A percentile compares a stretch with the other conserved stretches of the same genome.
Evolutionary conservation across 2,329 filamentous ascomycete species (phyloP).

Genomic region (Ophidiomyces ophidiicola): DNA sequence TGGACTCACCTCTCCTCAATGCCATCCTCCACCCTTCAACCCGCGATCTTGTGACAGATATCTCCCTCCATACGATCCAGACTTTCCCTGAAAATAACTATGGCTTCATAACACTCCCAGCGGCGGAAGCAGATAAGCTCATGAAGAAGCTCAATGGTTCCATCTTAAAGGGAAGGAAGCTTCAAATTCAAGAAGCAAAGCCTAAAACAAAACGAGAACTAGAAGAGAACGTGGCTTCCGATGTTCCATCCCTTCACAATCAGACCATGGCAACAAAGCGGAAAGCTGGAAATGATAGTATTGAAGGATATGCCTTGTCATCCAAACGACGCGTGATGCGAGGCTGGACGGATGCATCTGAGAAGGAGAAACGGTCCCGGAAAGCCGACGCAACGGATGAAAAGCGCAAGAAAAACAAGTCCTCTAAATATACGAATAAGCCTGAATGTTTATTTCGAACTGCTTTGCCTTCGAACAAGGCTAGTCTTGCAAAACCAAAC

Average conservation of each 20-base stretch:
- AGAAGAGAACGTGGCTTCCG: constrained; percentile 14
- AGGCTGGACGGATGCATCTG: constrained; percentile 62
- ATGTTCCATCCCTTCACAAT: constrained; percentile 25
- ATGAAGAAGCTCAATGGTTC: constrained; percentile 83
- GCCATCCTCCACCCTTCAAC: constrained; percentile 59
- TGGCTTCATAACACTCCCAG: constrained; percentile 77
- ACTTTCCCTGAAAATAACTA: constrained; percentile 84
- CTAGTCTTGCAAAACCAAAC: constrained; percentile 19
- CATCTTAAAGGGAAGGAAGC: constrained; percentile 70
- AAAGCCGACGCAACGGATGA: constrained; percentile 44
- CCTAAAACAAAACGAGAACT: constrained; percentile 25
- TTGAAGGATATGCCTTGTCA: constrained; percentile 60
- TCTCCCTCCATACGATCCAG: constrained; percentile 77
- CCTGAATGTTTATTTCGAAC: constrained; percentile 79
- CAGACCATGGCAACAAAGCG: constrained; percentile 38
- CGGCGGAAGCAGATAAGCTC: constrained; percentile 73
- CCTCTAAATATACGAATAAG: constrained; percentile 68
- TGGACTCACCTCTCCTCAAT: constrained; percentile 61
- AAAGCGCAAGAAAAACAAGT: constrained; percentile 44
- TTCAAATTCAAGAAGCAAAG: constrained; percentile 70
- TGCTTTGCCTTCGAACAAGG: constrained; percentile 51
- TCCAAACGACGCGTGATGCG: constrained; percentile 69
- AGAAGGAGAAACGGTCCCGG: constrained; percentile 32
- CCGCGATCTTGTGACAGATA: constrained; percentile 55
- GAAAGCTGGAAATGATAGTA: constrained; percentile 42